Evolutionary conservation across 176 grass and related monocot genomes (phyloP), one percentile per base, ranked within the genome.

Genomic region (Neostapfia colusana): DNA sequence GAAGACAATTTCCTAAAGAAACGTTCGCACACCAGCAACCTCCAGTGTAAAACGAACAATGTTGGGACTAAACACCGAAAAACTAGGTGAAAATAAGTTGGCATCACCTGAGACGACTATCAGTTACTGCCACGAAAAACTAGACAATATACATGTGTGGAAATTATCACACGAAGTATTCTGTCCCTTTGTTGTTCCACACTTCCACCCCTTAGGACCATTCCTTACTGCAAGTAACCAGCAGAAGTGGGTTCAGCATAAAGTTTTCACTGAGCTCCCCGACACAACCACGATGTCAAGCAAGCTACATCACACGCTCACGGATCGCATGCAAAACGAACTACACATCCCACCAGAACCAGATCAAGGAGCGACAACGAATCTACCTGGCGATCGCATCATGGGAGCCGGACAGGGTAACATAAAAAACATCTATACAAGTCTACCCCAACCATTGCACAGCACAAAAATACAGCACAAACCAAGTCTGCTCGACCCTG

Each of bases 291-390:
- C 63, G 56, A 44, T 70, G 20, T 13, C 1, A 36, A 48, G 8
- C 28, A 43, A 31, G 4, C 62, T 26, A 5, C 40, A 72, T 38
- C 20, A 20, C 63, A 53, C 8, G 2, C 45, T 17, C 11, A 18
- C 10, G 26, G 37, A 54, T 65, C 17, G 42, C 5, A 8, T 27
- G 17, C 43, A 20, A 27, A 76, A 50, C 3, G 9, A 82, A 67
- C 40, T 35, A 35, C 1, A 62, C 27, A 31, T 17, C 65, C 28
- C 28, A 40, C 6, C 49, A 69, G 51, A 68, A 38, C 1, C 2
- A 84, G 73, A 83, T 70, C 64, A 31, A 28, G 12, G 53, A 44
- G 35, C 78, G n/a, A 13, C 15, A 2, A 26, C 56, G 12, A 38
- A 72, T 64, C 39, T 51, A 56, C 36, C 31, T 21, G 31, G 14